A percentile compares a stretch with the other conserved stretches of the same genome.
Evolutionary conservation across 169 alveolate species (phyloP).

Genomic region (Perkinsus olseni): DNA sequence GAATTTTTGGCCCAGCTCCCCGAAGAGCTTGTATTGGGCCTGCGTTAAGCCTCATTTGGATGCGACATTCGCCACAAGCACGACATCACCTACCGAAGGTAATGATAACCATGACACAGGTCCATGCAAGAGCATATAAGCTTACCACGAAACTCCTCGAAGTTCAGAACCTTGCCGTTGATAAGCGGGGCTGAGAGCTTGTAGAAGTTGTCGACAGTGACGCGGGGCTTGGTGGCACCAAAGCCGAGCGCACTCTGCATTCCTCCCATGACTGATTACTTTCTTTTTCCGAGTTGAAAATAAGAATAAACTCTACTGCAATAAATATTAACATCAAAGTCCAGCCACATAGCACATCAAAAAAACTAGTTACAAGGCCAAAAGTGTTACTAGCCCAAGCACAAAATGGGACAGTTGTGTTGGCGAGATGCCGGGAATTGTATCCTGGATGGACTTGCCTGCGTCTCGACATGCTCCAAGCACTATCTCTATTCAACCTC

Average conservation of each 20-base stretch:
- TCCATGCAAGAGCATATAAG: too few species aligned
- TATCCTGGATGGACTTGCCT: too few species aligned
- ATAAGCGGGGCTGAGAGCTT: background rate
- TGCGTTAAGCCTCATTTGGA: background rate
- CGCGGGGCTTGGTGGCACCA: background rate
- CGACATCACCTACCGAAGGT: background rate
- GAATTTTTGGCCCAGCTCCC: constrained; percentile 2
- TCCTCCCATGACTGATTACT: background rate
- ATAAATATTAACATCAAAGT: too few species aligned
- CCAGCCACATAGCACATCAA: too few species aligned
- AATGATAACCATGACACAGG: too few species aligned
- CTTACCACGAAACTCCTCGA: background rate
- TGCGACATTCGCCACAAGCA: background rate
- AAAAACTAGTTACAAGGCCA: background rate
- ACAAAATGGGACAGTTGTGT: background rate
- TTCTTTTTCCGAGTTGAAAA: background rate
- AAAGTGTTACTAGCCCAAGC: background rate
- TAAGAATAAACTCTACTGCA: too few species aligned
- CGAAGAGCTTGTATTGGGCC: constrained; percentile 4
- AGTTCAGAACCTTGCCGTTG: background rate
- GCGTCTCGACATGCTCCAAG: too few species aligned
- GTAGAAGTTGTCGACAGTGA: background rate
- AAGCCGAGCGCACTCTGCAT: background rate
- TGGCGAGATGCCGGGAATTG: too few species aligned
- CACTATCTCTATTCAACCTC: too few species aligned